These are phyloP conservation scores for Cryptomeria japonica DNA, from an alignment of 75 land plant genomes.

Conservation along the genomic window DNA sequence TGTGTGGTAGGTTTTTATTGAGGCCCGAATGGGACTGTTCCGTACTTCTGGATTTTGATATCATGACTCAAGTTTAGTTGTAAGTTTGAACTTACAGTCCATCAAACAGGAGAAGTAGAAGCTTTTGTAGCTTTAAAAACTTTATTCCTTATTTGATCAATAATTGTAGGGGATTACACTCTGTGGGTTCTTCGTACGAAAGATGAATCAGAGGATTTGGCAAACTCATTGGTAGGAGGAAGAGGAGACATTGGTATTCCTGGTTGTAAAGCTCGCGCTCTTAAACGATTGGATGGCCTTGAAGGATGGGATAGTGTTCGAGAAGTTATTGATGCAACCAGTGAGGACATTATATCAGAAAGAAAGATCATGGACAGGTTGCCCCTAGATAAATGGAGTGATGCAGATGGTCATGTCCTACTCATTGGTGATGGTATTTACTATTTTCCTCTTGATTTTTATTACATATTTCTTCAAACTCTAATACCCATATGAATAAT, in stretches of 20 bases:
- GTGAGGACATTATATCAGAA: conserved; percentile 2
- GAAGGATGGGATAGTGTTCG: background rate
- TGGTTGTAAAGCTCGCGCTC: conserved; percentile 6
- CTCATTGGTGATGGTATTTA: conserved; percentile 20
- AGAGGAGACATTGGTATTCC: background rate
- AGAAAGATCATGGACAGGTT: conserved; percentile 13
- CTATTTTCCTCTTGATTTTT: background rate
- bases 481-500: background rate
- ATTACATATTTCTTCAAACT: background rate
- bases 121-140: too few species aligned
- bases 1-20: too few species aligned
- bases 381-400: conserved; percentile 16
- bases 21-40: too few species aligned
- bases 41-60: too few species aligned
- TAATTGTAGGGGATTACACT: background rate
- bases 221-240: background rate
- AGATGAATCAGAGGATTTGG: background rate
- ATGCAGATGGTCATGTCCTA: conserved; percentile 12
- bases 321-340: conserved; percentile 1
- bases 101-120: too few species aligned
- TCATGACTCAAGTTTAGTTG: background rate
- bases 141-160: too few species aligned
- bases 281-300: conserved; percentile 6
- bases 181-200: background rate
- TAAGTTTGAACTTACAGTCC: background rate